phyloP scores from a whole-genome alignment of 192 early-diverging fungal genomes.

The Gonapodya sp. region DNA sequence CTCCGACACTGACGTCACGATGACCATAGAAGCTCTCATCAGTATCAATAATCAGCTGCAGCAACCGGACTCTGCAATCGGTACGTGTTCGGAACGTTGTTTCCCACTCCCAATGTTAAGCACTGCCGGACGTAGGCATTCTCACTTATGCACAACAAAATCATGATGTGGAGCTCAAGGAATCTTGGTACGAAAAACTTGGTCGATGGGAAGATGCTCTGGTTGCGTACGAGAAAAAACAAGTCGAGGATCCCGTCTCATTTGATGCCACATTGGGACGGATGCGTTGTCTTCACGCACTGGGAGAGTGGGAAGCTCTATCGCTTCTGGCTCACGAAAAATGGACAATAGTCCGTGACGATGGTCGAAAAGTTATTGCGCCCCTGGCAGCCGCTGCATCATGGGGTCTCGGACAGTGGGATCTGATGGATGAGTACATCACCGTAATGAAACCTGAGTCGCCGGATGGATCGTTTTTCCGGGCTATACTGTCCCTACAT shows the following conservation, averaged over 20 bases:
- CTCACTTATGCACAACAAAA: conserved; percentile 77
- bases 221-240: conserved; percentile 67
- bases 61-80: conserved; percentile 91
- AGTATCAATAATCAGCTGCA: conserved; percentile 90
- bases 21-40: conserved; percentile 84
- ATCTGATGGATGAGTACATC: conserved; percentile 85
- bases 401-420: conserved; percentile 82
- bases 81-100: not conserved
- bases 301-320: conserved; percentile 88
- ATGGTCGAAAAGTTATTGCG: conserved; percentile 66
- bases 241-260: conserved; percentile 66
- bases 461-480: conserved; percentile 76
- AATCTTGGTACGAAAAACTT: conserved; percentile 88
- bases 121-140: conserved; percentile 57
- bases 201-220: conserved; percentile 91
- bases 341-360: conserved; percentile 41
- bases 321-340: conserved; percentile 63
- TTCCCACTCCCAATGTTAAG: no score
- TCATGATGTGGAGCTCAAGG: conserved; percentile 73
- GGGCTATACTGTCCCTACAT: conserved; percentile 75
- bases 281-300: conserved; percentile 84
- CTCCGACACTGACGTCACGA: conserved; percentile 58
- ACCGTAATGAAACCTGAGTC: conserved; percentile 63
- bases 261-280: conserved; percentile 68
- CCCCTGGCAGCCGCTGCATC: conserved; percentile 84